phyloP scores from a whole-genome alignment of 2,329 filamentous ascomycete species.

The Mariannaea elegans region DNA sequence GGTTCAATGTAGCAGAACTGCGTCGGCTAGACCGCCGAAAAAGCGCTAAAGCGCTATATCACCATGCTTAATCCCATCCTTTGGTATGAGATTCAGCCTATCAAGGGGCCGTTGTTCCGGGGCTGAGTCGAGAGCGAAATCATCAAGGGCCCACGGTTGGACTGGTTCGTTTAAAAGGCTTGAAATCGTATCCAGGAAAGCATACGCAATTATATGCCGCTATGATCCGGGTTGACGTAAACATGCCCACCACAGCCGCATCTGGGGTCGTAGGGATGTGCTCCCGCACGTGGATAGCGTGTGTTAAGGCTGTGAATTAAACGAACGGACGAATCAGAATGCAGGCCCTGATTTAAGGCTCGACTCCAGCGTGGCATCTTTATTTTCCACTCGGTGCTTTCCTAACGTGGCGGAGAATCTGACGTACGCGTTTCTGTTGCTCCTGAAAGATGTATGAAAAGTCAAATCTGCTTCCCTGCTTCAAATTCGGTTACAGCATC shows the following conservation, averaged over 20 bases:
- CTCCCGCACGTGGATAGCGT: too few relatives aligned
- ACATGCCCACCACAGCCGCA: background rate
- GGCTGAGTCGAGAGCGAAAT: background rate
- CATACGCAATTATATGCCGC: background rate
- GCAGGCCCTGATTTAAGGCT: too few relatives aligned
- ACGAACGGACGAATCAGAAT: too few relatives aligned
- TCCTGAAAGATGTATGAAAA: background rate
- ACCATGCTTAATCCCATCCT: background rate
- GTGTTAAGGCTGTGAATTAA: too few relatives aligned
- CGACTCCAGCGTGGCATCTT: background rate
- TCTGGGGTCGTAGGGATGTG: background rate
- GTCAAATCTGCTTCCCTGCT: too few relatives aligned
- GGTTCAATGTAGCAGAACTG: background rate
- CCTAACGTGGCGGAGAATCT: background rate
- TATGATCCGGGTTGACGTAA: conserved; percentile 13
- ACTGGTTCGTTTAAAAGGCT: background rate
- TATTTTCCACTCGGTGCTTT: too few relatives aligned
- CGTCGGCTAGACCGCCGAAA: background rate
- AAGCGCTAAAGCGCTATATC: background rate
- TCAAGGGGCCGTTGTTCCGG: background rate
- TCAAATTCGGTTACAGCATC: background rate
- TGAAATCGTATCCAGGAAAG: background rate
- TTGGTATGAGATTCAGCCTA: background rate
- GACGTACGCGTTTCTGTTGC: background rate
- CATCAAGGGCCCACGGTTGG: background rate